A percentile compares a stretch with the other conserved stretches of the same genome.
Evolutionary conservation across 2,329 filamentous ascomycete species (phyloP).

Genomic region (Magnaporthales sp.): DNA sequence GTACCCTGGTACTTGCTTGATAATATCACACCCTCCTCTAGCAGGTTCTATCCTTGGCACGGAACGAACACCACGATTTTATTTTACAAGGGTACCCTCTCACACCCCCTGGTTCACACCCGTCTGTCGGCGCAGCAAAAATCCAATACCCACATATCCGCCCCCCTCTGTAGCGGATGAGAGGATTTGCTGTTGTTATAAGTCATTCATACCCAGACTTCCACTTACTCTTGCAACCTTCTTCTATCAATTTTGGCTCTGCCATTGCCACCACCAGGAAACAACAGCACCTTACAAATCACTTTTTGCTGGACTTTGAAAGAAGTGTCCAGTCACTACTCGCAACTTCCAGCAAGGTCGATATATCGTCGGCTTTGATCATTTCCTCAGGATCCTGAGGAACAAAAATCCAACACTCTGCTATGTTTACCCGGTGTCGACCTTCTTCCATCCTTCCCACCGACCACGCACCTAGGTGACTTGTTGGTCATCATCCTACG

Average conservation of each 20-base stretch:
- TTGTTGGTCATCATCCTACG: slow-evolving; percentile 29
- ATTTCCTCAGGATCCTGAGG: not conserved
- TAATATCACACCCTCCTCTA: not conserved
- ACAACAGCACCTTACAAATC: not conserved
- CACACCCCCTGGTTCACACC: not conserved
- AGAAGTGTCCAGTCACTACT: slow-evolving; percentile 28
- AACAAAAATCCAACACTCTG: slow-evolving; percentile 30
- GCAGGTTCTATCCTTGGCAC: not conserved
- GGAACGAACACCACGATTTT: too few relatives aligned
- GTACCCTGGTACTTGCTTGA: not conserved
- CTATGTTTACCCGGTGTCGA: slow-evolving; percentile 50
- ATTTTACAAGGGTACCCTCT: not conserved
- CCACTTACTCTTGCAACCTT: not conserved
- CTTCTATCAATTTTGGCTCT: not conserved
- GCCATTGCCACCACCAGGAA: not conserved
- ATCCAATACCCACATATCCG: not conserved
- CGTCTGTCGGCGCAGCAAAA: not conserved
- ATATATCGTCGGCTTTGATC: slow-evolving; percentile 25
- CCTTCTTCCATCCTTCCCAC: slow-evolving; percentile 46
- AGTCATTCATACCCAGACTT: not conserved
- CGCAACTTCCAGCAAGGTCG: slow-evolving; percentile 26
- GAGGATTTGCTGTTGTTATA: not conserved
- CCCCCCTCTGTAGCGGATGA: not conserved
- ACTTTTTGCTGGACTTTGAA: slow-evolving; percentile 20
- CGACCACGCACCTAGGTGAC: slow-evolving; percentile 55